A percentile compares a stretch with the other conserved stretches of the same genome.
Conservation (phyloP, 805 yeast genomes). For the Metschnikowia lochheadii region DNA sequence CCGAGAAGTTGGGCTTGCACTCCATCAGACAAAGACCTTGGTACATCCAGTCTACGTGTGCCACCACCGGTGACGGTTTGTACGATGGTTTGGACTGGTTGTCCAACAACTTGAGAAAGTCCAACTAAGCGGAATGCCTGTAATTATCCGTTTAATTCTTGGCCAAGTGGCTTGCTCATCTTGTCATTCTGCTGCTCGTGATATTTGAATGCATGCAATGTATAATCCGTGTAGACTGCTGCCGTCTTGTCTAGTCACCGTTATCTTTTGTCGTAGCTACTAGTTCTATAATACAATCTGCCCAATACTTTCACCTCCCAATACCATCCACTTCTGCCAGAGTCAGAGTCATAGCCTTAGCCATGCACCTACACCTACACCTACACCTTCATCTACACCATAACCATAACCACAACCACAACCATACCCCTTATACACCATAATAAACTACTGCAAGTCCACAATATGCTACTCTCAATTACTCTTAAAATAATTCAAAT, state of each 20-base stretch:
- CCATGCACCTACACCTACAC: too few relatives aligned
- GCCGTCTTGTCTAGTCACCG: background rate
- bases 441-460: too few relatives aligned
- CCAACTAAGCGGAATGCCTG: conserved; percentile 10
- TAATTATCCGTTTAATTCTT: conserved; percentile 1
- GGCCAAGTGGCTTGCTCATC: conserved; percentile 4
- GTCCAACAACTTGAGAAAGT: conserved; percentile 24
- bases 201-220: conserved; percentile 7
- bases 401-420: too few relatives aligned
- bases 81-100: conserved; percentile 28
- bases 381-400: too few relatives aligned
- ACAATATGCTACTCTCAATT: too few relatives aligned
- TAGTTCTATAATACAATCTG: background rate
- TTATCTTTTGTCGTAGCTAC: too few relatives aligned
- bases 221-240: background rate
- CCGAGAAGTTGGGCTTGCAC: conserved; percentile 94
- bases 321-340: too few relatives aligned
- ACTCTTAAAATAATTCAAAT: too few relatives aligned
- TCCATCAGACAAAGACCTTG: conserved; percentile 98
- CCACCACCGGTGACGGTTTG: conserved; percentile 95
- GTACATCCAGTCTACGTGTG: conserved; percentile 99
- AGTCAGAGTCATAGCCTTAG: too few relatives aligned
- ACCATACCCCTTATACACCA: too few relatives aligned
- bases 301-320: too few relatives aligned
- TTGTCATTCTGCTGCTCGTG: conserved; percentile 4